phyloP scores from a whole-genome alignment of 352 stramenopile species.

The Phytophthora citrophthora region DNA sequence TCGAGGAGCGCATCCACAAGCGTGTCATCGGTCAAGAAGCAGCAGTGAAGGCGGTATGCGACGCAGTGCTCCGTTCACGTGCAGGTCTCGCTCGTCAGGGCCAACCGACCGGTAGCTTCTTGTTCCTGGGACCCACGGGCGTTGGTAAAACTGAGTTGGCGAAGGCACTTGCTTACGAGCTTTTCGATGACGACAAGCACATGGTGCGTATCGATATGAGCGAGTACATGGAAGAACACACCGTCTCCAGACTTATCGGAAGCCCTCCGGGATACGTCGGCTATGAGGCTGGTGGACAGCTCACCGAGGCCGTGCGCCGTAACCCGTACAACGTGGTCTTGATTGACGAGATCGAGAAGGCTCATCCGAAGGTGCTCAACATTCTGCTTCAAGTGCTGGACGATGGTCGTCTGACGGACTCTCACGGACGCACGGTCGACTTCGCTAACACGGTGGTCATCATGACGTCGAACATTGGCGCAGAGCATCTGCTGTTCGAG shows the following conservation, averaged over 20 bases:
- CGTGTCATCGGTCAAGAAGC: conserved; percentile 95
- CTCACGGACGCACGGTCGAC: conserved; percentile 95
- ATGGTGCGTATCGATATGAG: conserved; percentile 98
- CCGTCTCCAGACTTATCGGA: conserved; percentile 93
- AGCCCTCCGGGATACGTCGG: conserved; percentile 96
- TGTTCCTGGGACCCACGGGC: conserved; percentile 96
- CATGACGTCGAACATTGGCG: conserved; percentile 97
- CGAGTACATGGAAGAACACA: conserved; percentile 98
- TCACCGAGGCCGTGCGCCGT: conserved; percentile 96
- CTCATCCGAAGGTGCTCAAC: conserved; percentile 96
- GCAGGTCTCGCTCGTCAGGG: conserved; percentile 88
- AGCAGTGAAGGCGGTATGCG: conserved; percentile 91
- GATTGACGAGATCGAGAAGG: conserved; percentile 99
- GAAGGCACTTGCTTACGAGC: conserved; percentile 94
- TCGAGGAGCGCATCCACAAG: conserved; percentile 87
- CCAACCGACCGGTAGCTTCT: conserved; percentile 94
- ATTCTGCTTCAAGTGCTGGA: conserved; percentile 97
- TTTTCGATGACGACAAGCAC: conserved; percentile 96
- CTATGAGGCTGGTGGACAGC: conserved; percentile 92
- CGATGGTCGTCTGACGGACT: conserved; percentile 98
- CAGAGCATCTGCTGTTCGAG: conserved; percentile 88
- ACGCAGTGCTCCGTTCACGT: conserved; percentile 93
- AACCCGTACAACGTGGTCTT: conserved; percentile 97
- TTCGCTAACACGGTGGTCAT: conserved; percentile 98
- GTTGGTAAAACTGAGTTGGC: conserved; percentile 96